Evolutionary conservation across 2,329 filamentous ascomycete species (phyloP).

Genomic region (Cucurbitaria berberidis): DNA sequence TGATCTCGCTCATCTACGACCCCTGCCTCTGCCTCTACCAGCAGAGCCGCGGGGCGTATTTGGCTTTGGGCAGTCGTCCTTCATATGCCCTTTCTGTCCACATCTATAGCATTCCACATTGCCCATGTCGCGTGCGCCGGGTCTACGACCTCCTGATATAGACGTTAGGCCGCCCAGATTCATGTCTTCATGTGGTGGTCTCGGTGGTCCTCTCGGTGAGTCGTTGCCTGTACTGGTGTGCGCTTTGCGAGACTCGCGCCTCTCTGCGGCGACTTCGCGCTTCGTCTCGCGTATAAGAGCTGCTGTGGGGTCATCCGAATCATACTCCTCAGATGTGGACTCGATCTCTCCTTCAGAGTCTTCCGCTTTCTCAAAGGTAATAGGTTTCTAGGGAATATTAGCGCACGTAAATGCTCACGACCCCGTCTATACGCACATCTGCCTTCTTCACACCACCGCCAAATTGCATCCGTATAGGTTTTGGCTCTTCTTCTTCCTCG

Average conservation of each 20-base stretch:
- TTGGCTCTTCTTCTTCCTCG: conserved; percentile 39
- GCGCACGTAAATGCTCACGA: background rate
- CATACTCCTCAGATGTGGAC: conserved; percentile 48
- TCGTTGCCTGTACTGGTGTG: conserved; percentile 57
- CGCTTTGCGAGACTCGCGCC: conserved; percentile 52
- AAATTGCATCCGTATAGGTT: conserved; percentile 55
- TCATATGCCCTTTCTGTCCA: conserved; percentile 66
- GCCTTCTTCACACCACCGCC: conserved; percentile 55
- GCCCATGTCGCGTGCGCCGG: conserved; percentile 34
- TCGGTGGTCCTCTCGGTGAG: conserved; percentile 60
- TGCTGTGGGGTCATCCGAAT: conserved; percentile 52
- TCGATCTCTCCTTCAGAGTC: conserved; percentile 32
- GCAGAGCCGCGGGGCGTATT: conserved; percentile 28
- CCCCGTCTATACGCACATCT: conserved; percentile 2
- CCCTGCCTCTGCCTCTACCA: conserved; percentile 32
- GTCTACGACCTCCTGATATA: conserved; percentile 59
- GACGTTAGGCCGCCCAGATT: conserved; percentile 67
- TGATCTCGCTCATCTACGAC: conserved; percentile 23
- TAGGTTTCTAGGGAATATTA: conserved; percentile 30
- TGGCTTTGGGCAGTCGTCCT: conserved; percentile 59
- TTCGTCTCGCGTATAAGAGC: conserved; percentile 55
- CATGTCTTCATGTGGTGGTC: conserved; percentile 68
- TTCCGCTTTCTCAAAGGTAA: conserved; percentile 24
- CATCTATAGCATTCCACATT: conserved; percentile 65
- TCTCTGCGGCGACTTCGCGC: conserved; percentile 52